Evolutionary conservation across 169 alveolate species (phyloP).

Genomic region (Cryptosporidium baileyi): DNA sequence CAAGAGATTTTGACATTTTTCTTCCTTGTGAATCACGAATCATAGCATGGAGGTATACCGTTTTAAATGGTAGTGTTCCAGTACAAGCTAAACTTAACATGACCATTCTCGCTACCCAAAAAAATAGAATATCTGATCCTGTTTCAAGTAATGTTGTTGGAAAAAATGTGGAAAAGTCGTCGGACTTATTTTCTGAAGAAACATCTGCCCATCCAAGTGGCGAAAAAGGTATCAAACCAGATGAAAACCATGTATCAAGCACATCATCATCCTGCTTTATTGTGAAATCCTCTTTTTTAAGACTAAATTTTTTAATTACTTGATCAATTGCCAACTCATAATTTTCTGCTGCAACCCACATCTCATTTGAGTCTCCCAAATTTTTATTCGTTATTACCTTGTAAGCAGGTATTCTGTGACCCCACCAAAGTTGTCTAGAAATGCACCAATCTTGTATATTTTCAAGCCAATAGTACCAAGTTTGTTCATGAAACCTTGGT

Average conservation of each 20-base stretch:
- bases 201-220: conserved; percentile 98
- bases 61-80: conserved; percentile 94
- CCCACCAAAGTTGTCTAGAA: conserved; percentile 99
- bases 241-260: conserved; percentile 99
- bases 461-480: conserved; percentile 97
- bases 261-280: conserved; percentile 98
- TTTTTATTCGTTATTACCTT: conserved; percentile 74
- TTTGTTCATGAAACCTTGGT: conserved; percentile 92
- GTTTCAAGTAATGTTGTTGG: conserved; percentile 96
- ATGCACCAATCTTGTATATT: conserved; percentile 99
- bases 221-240: conserved; percentile 97
- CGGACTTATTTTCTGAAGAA: neutral
- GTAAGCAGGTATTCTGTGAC: conserved; percentile 99
- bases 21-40: conserved; percentile 97
- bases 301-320: conserved; percentile 85
- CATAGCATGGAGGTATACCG: conserved; percentile 98
- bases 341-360: conserved; percentile 89
- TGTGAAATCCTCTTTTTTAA: conserved; percentile 78
- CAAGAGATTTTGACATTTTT: conserved; percentile 97
- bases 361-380: conserved; percentile 74
- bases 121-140: conserved; percentile 99
- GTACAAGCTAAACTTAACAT: conserved; percentile 95
- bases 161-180: conserved; percentile 93
- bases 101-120: conserved; percentile 99
- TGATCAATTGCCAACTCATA: conserved; percentile 88